Base-by-base conservation (phyloP, 345 rosid genomes). In the Brassica juncea region DNA sequence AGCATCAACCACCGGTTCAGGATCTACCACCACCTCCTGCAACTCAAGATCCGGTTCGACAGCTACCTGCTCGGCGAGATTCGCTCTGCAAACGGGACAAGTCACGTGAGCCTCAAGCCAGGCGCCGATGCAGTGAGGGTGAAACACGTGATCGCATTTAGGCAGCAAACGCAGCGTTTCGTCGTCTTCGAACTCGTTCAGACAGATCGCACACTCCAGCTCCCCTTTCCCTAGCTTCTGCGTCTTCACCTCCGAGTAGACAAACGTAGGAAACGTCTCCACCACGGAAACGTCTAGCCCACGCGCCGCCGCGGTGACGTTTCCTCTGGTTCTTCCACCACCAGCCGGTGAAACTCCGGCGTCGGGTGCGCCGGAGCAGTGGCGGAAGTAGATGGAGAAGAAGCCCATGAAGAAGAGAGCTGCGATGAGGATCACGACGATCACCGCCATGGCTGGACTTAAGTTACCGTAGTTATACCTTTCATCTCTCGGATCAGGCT, bases 161-260 rank as follows among this genome's bases (percentile, higher is more conserved):
- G 99, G 99, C 3, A 95, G 79, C 49, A 95, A 82, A 85, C 99
- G 98, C 87, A 95, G 93, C 90, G 87, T 89, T 81, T 95, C 98
- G 60, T 93, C 88, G 70, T 92, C 97, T 72, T 96, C 94, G 60
- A 96, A 96, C 70, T 96, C 99, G 68, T 81, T 84, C 60, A 96
- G 44, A 68, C 99, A 96, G 30, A 96, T 97, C 6, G 98, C 99
- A 60, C 99, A 96, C 85, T 96, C 99, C 10, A 96, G 19, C 59
- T 87, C 94, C 0, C 91, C 91, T 79, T 93, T 90, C 0, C 98
- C 97, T 1, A 96, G 85, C 88, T 93, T 96, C 64, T 85, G 84
- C 9, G 81, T 88, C 74, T 93, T 96, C 10, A 55, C 60, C 25
- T 55, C 11, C 11, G 60, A 55, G 25, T 55, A 55, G 1, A 55